Conservation (phyloP, 129 eudicot species). For the Chrysanthemum seticuspe region DNA sequence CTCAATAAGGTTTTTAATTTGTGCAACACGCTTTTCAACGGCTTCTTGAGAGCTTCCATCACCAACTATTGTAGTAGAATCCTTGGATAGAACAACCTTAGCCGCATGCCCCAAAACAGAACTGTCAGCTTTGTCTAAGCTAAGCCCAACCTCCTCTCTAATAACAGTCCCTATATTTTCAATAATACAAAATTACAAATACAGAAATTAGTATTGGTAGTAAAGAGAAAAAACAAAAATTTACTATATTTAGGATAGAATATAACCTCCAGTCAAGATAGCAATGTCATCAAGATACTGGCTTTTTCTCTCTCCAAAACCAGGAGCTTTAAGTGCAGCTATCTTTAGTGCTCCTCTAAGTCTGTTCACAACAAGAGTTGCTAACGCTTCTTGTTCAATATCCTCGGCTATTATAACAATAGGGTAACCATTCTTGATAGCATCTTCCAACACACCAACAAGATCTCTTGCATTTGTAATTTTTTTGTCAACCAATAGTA, state of each 20-base stretch:
- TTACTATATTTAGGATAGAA: neutral
- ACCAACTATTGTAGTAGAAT: conserved; percentile 75
- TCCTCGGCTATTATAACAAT: conserved; percentile 73
- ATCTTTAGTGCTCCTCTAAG: conserved; percentile 69
- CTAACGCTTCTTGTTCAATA: conserved; percentile 83
- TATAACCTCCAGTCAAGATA: conserved; percentile 63
- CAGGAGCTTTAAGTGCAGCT: conserved; percentile 80
- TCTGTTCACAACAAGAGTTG: conserved; percentile 77
- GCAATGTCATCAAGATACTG: conserved; percentile 87
- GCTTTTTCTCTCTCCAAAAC: conserved; percentile 69
- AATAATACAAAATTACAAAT: neutral
- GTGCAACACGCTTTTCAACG: conserved; percentile 66
- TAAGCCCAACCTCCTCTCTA: conserved; percentile 76
- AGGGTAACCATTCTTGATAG: conserved; percentile 57
- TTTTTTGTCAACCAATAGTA: conserved; percentile 71
- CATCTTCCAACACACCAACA: conserved; percentile 75
- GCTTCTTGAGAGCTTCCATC: conserved; percentile 82
- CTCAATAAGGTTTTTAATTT: conserved; percentile 78
- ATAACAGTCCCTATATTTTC: conserved; percentile 67
- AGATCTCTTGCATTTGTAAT: conserved; percentile 76
- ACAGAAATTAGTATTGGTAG: neutral
- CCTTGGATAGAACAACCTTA: conserved; percentile 69
- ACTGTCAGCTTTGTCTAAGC: conserved; percentile 64
- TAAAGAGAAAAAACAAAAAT: neutral
- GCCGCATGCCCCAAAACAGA: conserved; percentile 80